These are phyloP conservation scores for Acrocalymma vagum DNA, from an alignment of 2,329 filamentous ascomycete genomes.

Conservation along the genomic window DNA sequence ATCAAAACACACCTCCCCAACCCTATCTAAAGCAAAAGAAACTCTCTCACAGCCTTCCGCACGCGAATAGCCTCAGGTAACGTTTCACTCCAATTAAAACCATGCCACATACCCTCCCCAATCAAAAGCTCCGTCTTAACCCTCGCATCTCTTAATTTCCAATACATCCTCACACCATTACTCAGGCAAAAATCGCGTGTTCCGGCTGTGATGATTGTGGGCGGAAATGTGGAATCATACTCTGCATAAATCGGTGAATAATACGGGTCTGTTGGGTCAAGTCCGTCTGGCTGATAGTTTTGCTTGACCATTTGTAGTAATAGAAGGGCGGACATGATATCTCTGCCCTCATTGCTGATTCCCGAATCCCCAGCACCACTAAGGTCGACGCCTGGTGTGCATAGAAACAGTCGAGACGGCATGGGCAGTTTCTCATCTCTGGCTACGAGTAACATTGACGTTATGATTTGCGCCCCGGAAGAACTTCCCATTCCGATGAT, in stretches of 20 bases:
- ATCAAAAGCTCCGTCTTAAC: slow-evolving; percentile 3
- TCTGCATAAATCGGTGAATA: slow-evolving; percentile 7
- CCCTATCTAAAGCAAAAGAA: too few relatives aligned
- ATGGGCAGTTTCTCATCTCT: slow-evolving; percentile 2
- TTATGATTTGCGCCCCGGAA: slow-evolving; percentile 1
- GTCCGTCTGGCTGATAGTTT: slow-evolving; percentile 1
- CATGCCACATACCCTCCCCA: slow-evolving; percentile 4
- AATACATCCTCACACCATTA: slow-evolving; percentile 4
- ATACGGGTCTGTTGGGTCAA: slow-evolving; percentile 1
- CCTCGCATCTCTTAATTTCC: slow-evolving; percentile 4
- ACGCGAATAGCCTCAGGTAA: too few relatives aligned
- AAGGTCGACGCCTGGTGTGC: slow-evolving; percentile 5
- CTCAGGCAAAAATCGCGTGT: slow-evolving; percentile 5
- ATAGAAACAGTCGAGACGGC: slow-evolving; percentile 1
- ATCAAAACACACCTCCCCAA: too few relatives aligned
- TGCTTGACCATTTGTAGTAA: slow-evolving; percentile 2
- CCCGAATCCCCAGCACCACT: slow-evolving; percentile 3
- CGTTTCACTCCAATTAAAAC: too few relatives aligned
- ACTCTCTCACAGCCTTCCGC: too few relatives aligned
- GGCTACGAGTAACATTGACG: slow-evolving; percentile 5
- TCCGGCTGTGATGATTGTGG: slow-evolving; percentile 4
- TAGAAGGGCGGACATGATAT: slow-evolving; percentile 5
- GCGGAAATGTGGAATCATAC: slow-evolving; percentile 4
- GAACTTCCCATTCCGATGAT: slow-evolving; percentile 6
- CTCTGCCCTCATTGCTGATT: slow-evolving; percentile 2